Base-by-base conservation (phyloP, 2,329 filamentous ascomycete genomes). In the Sporothrix inflata region DNA sequence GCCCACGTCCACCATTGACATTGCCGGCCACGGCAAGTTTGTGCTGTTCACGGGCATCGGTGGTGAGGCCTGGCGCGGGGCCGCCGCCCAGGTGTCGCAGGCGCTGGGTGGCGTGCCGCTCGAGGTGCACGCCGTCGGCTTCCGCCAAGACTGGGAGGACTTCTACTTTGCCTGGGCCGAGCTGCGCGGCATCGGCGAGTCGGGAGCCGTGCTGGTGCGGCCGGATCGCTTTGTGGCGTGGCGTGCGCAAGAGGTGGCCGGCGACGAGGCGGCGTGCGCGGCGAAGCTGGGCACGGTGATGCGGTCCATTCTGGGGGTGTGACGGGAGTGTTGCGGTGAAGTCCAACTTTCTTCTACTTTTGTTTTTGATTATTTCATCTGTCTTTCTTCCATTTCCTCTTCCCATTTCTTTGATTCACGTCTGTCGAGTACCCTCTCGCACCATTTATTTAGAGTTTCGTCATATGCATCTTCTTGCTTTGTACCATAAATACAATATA, bases 161-260 rank as follows among this genome's bases (percentile, higher is more conserved):
- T 82, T 88, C 0, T 91, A 90, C 77, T 85, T 84, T 73, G 87
- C 89, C 71, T 91, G 89, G 89, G 83, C 81, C 12, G 79, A 80
- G 63, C 79, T 82, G 70, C 81, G 87, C 19, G 87, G 85, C 60
- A 83, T 91, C 1, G 83, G 84, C 24, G 89, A 90, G 74, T 83
- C 85, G 72, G 88, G 89, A 1, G 86, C 83, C 75, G 83, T 91
- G 19, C 81, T 91, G 30, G 84, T 87, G 4, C 79, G 89, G 12
- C 89, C 89, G 0, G 89, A 91, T 80, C 79, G 85, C 16, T 88
- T 88, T 74, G 84, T 90, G 2, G 85, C 84, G 2, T 90, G 88
- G 88, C 73, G 78, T 70, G 76, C 75, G 1, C 74, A 72, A 14
- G 57, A 69, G 21, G 74, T 78, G 67, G 61, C 76, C 19, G 73